Evolutionary conservation across 768 basidiomycete genomes (phyloP).

Genomic region (Boletus subparvulus): DNA sequence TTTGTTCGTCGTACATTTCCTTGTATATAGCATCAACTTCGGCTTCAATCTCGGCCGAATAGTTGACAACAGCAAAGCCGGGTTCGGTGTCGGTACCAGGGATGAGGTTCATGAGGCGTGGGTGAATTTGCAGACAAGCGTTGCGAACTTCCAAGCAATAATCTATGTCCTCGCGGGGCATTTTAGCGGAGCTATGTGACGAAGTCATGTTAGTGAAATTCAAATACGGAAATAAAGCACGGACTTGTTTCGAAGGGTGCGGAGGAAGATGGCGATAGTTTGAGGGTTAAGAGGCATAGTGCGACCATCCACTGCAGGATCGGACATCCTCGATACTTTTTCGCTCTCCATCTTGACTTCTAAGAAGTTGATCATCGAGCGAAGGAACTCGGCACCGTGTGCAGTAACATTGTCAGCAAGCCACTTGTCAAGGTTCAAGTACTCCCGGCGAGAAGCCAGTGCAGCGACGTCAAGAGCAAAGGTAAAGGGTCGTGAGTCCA

Average conservation of each 20-base stretch:
- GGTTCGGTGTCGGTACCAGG: conserved; percentile 88
- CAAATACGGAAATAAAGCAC: conserved; percentile 27
- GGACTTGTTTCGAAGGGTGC: conserved; percentile 81
- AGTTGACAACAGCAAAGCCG: conserved; percentile 85
- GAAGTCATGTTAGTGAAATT: not conserved
- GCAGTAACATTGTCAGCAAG: conserved; percentile 80
- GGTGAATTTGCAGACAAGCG: conserved; percentile 90
- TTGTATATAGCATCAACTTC: conserved; percentile 97
- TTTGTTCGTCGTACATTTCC: conserved; percentile 96
- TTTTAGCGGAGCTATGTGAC: conserved; percentile 59
- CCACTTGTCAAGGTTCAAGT: conserved; percentile 97
- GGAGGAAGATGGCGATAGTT: conserved; percentile 89
- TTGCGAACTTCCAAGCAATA: conserved; percentile 91
- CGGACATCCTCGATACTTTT: conserved; percentile 70
- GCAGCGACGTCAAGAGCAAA: conserved; percentile 95
- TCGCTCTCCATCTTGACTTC: conserved; percentile 93
- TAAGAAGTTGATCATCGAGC: conserved; percentile 83
- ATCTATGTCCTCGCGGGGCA: conserved; percentile 77
- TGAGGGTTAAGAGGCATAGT: conserved; percentile 87
- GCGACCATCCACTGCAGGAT: conserved; percentile 71
- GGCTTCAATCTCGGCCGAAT: conserved; percentile 83
- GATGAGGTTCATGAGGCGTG: conserved; percentile 90
- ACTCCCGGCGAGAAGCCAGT: conserved; percentile 88
- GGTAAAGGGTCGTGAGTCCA: conserved; percentile 84
- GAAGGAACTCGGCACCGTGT: conserved; percentile 84